Conservation (phyloP, 1,284 basidiomycete species). For the Garcileccinum viscosum region DNA sequence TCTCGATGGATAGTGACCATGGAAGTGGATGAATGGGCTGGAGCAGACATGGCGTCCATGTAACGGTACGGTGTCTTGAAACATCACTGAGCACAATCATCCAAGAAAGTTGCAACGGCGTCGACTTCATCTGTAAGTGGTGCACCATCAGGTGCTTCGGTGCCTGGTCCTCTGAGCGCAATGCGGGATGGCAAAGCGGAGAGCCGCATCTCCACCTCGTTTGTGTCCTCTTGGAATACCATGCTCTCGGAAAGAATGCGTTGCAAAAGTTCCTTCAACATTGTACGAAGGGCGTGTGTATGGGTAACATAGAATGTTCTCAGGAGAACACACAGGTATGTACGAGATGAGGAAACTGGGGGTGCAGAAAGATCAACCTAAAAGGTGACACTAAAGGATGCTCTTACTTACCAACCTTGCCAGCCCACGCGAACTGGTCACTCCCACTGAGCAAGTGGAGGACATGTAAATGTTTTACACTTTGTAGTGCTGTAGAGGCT, state of each 20-base stretch:
- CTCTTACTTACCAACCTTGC: slow-evolving; percentile 65
- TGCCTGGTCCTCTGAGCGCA: slow-evolving; percentile 42
- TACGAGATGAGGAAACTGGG: slow-evolving; percentile 52
- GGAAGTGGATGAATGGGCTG: slow-evolving; percentile 15
- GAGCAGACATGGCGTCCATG: slow-evolving; percentile 64
- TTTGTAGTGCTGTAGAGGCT: slow-evolving; percentile 51
- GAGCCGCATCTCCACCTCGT: slow-evolving; percentile 83
- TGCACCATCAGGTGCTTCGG: slow-evolving; percentile 56
- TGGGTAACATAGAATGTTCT: slow-evolving; percentile 60
- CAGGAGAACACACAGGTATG: slow-evolving; percentile 72
- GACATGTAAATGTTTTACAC: slow-evolving; percentile 78
- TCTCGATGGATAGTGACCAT: slow-evolving; percentile 1
- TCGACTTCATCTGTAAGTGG: slow-evolving; percentile 64
- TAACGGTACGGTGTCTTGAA: slow-evolving; percentile 88
- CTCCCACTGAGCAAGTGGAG: slow-evolving; percentile 74
- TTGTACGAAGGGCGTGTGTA: slow-evolving; percentile 58
- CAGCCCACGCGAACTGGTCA: slow-evolving; percentile 79
- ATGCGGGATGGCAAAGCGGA: slow-evolving; percentile 53
- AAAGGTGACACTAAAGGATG: slow-evolving; percentile 5
- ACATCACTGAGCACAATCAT: slow-evolving; percentile 87
- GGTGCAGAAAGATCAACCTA: slow-evolving; percentile 1
- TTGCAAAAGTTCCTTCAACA: slow-evolving; percentile 63
- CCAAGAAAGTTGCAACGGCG: slow-evolving; percentile 75
- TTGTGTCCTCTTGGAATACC: slow-evolving; percentile 81
- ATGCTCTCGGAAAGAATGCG: slow-evolving; percentile 72